Conservation (phyloP, 1,139 yeast species). For the Geotrichum candidum region DNA sequence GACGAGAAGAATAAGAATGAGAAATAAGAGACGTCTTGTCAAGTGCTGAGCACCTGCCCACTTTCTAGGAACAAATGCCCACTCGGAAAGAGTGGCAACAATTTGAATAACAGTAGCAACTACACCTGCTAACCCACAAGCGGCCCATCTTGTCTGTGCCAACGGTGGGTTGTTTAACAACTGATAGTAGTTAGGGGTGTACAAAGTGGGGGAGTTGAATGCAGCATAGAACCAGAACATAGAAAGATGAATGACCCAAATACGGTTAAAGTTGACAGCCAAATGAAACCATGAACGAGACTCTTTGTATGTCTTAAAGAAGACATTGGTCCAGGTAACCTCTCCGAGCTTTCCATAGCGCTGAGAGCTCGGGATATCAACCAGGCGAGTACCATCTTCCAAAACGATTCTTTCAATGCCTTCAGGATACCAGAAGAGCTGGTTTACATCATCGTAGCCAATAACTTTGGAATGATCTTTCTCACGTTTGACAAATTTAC, state of each 20-base stretch:
- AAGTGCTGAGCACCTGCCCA: conserved; percentile 99
- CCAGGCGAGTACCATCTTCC: conserved; percentile 85
- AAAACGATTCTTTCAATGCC: conserved; percentile 90
- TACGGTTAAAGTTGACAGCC: conserved; percentile 93
- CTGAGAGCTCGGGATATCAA: conserved; percentile 84
- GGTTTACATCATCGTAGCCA: conserved; percentile 98
- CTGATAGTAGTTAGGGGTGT: conserved; percentile 81
- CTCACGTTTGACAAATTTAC: conserved; percentile 95
- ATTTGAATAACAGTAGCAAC: conserved; percentile 78
- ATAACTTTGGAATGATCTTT: conserved; percentile 88
- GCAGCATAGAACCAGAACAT: conserved; percentile 93
- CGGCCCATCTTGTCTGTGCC: conserved; percentile 86
- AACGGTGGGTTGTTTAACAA: conserved; percentile 77
- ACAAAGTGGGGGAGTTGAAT: conserved; percentile 84
- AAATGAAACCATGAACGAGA: conserved; percentile 97
- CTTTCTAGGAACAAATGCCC: conserved; percentile 93
- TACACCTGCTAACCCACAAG: conserved; percentile 88
- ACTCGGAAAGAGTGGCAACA: conserved; percentile 82
- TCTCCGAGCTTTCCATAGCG: conserved; percentile 88
- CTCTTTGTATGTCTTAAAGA: conserved; percentile 94
- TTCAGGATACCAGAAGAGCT: conserved; percentile 98
- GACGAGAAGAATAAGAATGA: conserved; percentile 56
- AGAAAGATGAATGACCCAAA: conserved; percentile 90
- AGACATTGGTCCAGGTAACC: conserved; percentile 84
- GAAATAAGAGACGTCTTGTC: conserved; percentile 75